These are phyloP conservation scores for Cymbopogon flexuosus DNA, from an alignment of 202 grass and related monocot genomes.

Conservation along the genomic window DNA sequence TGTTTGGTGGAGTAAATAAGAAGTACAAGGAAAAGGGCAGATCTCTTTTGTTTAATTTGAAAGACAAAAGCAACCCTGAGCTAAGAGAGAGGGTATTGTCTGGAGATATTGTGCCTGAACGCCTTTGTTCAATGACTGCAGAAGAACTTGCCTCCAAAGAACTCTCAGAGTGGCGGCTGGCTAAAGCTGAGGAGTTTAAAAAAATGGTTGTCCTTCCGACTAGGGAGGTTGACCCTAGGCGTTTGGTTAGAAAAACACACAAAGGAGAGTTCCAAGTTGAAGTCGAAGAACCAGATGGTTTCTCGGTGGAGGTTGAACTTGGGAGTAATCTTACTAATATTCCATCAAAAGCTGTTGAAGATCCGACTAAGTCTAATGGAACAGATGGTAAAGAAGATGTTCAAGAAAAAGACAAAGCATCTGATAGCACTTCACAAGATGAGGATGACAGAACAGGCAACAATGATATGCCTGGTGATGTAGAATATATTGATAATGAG, in stretches of 20 bases:
- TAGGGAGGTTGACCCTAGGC: constrained; percentile 70
- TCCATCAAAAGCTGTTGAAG: constrained; percentile 44
- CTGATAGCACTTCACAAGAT: constrained; percentile 39
- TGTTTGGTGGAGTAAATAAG: constrained; percentile 94
- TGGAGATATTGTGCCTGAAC: constrained; percentile 76
- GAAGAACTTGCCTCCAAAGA: constrained; percentile 96
- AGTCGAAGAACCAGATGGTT: constrained; percentile 64
- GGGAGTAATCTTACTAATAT: constrained; percentile 46
- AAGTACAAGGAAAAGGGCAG: constrained; percentile 97
- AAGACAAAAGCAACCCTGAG: constrained; percentile 89
- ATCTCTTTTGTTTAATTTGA: constrained; percentile 93
- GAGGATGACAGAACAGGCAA: constrained; percentile 37
- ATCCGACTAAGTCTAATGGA: constrained; percentile 38
- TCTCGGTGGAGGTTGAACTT: constrained; percentile 73
- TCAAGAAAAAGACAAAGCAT: constrained; percentile 50
- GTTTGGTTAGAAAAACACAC: constrained; percentile 89
- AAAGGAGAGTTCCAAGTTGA: constrained; percentile 98
- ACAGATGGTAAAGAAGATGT: constrained; percentile 29
- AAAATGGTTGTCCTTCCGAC: constrained; percentile 82
- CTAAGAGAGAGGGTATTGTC: constrained; percentile 77
- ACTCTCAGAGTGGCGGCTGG: constrained; percentile 80
- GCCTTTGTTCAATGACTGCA: constrained; percentile 77
- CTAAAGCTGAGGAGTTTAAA: constrained; percentile 85
- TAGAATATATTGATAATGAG: constrained; percentile 54
- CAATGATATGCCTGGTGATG: constrained; percentile 32